Percentiles rank a stretch among this genome's conserved stretches.
Evolutionary conservation across 2,329 filamentous ascomycete genomes (phyloP).

Genomic region (Diaporthe sp.): DNA sequence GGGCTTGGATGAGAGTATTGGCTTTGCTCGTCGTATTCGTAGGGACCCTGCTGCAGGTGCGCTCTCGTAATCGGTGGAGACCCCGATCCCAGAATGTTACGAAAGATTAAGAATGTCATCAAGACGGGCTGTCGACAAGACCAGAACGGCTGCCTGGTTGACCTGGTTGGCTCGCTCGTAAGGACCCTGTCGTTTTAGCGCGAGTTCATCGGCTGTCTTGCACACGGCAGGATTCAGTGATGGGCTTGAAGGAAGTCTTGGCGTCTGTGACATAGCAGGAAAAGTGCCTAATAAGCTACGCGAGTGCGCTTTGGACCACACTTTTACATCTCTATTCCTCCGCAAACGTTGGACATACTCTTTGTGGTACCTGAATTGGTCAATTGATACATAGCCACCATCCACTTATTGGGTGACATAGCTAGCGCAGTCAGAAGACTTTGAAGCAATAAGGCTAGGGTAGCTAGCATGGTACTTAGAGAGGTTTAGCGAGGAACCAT

Average conservation of each 20-base stretch:
- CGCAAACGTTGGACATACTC: background rate
- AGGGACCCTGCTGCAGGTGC: slow-evolving; percentile 1
- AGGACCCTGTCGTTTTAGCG: slow-evolving; percentile 15
- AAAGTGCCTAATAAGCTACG: background rate
- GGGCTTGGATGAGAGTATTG: no score
- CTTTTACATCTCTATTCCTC: background rate
- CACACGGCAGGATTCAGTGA: background rate
- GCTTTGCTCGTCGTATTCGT: background rate
- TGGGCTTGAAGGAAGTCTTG: no score
- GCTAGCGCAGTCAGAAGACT: background rate
- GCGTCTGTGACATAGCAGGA: no score
- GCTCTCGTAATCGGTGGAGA: background rate
- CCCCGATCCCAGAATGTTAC: no score
- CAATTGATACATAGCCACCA: background rate
- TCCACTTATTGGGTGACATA: background rate
- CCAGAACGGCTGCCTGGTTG: background rate
- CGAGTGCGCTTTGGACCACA: background rate
- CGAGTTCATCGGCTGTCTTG: background rate
- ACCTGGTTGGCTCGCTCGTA: slow-evolving; percentile 5
- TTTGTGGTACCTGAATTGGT: background rate
- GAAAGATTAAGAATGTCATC: background rate
- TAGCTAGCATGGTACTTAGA: background rate
- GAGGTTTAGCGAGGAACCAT: background rate
- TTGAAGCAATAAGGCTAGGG: background rate
- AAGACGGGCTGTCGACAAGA: background rate